A percentile compares a stretch with the other conserved stretches of the same genome.
These are phyloP conservation scores for Cyclostephanos tholiformis DNA, from an alignment of 108 stramenopile species.

Conservation along the genomic window DNA sequence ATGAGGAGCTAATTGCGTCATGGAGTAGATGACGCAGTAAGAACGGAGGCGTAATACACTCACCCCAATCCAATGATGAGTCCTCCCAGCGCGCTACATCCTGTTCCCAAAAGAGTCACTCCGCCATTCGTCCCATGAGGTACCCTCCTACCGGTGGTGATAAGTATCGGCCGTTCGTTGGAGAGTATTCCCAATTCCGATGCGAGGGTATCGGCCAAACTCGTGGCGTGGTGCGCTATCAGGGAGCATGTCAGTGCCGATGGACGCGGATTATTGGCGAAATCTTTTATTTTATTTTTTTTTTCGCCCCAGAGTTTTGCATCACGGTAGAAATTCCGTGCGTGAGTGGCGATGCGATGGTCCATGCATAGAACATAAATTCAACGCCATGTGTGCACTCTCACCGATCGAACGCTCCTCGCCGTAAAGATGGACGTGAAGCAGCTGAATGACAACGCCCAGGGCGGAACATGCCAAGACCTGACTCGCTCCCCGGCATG, in stretches of 20 bases:
- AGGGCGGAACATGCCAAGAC: constrained; percentile 74
- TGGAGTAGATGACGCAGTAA: no score
- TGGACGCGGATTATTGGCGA: constrained; percentile 24
- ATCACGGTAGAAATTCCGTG: neutral
- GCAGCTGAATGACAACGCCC: constrained; percentile 55
- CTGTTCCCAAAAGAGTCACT: constrained; percentile 58
- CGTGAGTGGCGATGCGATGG: neutral
- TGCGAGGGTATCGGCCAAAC: constrained; percentile 81
- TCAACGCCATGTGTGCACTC: neutral
- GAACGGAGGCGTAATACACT: no score
- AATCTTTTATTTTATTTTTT: neutral
- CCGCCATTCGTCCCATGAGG: constrained; percentile 89
- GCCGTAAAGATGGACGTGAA: constrained; percentile 61
- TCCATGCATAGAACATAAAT: neutral
- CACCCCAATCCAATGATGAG: constrained; percentile 63
- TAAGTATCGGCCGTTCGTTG: constrained; percentile 55
- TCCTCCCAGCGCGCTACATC: constrained; percentile 71
- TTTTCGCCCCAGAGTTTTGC: neutral
- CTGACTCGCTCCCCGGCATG: constrained; percentile 67
- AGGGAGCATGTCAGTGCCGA: constrained; percentile 66
- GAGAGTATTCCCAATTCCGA: constrained; percentile 83
- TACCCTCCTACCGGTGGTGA: constrained; percentile 62
- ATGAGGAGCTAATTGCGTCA: no score
- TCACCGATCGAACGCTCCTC: constrained; percentile 55
- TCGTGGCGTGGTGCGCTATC: constrained; percentile 80